Evolutionary conservation across 2,329 filamentous ascomycete genomes (phyloP).

Genomic region (Talaromyces atroroseus): DNA sequence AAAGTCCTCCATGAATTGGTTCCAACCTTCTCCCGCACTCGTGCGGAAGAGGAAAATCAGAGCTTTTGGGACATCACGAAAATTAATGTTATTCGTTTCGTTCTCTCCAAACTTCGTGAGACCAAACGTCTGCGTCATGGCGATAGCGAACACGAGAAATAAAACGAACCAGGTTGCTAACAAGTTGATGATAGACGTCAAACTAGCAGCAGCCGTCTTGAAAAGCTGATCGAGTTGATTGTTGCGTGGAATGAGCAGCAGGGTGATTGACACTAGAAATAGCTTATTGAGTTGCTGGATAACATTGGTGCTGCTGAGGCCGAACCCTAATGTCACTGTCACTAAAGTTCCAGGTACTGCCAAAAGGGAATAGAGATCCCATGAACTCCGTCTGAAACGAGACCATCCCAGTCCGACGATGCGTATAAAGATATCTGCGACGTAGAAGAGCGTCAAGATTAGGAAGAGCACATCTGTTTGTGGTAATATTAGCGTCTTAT

Average conservation of each 20-base stretch:
- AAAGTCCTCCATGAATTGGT: constrained; percentile 93
- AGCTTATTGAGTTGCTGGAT: constrained; percentile 86
- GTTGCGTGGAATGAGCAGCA: constrained; percentile 90
- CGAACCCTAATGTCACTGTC: constrained; percentile 72
- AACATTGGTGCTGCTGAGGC: constrained; percentile 45
- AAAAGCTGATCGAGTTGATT: constrained; percentile 97
- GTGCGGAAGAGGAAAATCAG: constrained; percentile 88
- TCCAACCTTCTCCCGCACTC: constrained; percentile 95
- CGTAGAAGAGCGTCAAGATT: constrained; percentile 72
- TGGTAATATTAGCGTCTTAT: neutral
- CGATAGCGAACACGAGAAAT: constrained; percentile 94
- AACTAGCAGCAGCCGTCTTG: constrained; percentile 93
- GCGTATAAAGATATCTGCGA: constrained; percentile 75
- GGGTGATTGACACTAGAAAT: constrained; percentile 82
- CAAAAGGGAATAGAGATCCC: constrained; percentile 85
- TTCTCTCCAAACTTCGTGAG: constrained; percentile 76
- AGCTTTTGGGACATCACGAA: constrained; percentile 88
- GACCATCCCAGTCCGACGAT: constrained; percentile 87
- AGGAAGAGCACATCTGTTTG: constrained; percentile 67
- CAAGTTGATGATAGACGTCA: constrained; percentile 84
- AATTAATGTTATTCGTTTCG: constrained; percentile 77
- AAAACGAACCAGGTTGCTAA: constrained; percentile 96
- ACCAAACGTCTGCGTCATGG: constrained; percentile 91
- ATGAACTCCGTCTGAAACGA: constrained; percentile 85
- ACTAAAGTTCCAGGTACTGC: constrained; percentile 73